Conservation (phyloP, 371 early-diverging fungal species). For the Lichtheimia hyalospora region DNA sequence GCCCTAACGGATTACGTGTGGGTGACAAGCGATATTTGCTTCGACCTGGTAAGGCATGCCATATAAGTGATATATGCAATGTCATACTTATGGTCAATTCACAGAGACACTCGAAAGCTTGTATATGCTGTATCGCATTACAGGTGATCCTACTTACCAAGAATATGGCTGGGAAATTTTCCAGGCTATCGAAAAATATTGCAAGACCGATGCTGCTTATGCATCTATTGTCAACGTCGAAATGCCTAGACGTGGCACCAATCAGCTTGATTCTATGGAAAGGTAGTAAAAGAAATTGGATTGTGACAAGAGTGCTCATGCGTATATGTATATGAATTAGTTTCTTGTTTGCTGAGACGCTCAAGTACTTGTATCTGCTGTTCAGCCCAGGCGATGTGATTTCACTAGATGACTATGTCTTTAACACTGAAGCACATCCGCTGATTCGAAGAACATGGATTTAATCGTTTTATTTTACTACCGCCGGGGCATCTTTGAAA, state of each 20-base stretch:
- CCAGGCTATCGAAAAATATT: constrained; percentile 67
- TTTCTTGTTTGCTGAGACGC: constrained; percentile 85
- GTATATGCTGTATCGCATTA: constrained; percentile 71
- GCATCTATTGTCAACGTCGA: constrained; percentile 61
- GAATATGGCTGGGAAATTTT: constrained; percentile 78
- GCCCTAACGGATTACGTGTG: constrained; percentile 11
- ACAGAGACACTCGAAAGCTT: constrained; percentile 80
- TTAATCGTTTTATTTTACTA: neutral
- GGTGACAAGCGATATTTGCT: constrained; percentile 16
- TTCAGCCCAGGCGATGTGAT: constrained; percentile 63
- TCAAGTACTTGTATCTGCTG: constrained; percentile 85
- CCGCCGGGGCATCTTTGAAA: constrained; percentile 5
- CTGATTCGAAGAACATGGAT: constrained; percentile 24
- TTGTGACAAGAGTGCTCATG: neutral
- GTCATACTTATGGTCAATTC: constrained; percentile 4
- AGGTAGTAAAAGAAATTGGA: constrained; percentile 11
- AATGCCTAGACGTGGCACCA: constrained; percentile 26
- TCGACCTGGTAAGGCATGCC: constrained; percentile 24
- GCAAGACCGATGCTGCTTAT: constrained; percentile 61
- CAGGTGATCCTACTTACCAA: constrained; percentile 72
- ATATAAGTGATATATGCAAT: neutral
- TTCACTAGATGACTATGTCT: constrained; percentile 72
- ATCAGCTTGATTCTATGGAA: constrained; percentile 49
- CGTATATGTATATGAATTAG: constrained; percentile 39
- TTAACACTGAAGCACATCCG: constrained; percentile 79